Evolutionary conservation across 2,329 filamentous ascomycete species (phyloP).

Genomic region (Colletotrichum sp.): DNA sequence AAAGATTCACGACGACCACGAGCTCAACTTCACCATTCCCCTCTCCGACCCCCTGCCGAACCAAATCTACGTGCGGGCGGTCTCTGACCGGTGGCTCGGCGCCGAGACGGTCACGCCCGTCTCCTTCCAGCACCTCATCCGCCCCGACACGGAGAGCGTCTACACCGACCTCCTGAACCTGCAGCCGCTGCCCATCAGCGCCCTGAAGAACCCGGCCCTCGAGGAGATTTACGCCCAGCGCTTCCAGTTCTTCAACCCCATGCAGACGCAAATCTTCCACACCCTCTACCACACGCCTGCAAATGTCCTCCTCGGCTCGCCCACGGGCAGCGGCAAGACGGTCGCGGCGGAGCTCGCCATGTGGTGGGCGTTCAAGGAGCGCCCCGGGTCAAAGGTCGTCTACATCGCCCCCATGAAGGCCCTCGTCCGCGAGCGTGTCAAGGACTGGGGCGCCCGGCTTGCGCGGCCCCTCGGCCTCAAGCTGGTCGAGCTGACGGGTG

Average conservation of each 20-base stretch:
- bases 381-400: conserved; percentile 94
- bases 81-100: conserved; percentile 95
- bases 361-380: conserved; percentile 99
- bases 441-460: conserved; percentile 89
- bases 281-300: conserved; percentile 90
- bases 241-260: conserved; percentile 98
- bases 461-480: conserved; percentile 84
- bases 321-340: conserved; percentile 97
- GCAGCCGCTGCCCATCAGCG: conserved; percentile 85
- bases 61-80: conserved; percentile 93
- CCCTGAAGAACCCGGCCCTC: conserved; percentile 83
- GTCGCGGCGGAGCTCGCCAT: conserved; percentile 95
- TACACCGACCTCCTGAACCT: conserved; percentile 94
- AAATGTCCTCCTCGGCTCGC: conserved; percentile 93
- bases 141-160: conserved; percentile 95
- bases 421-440: conserved; percentile 91
- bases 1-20: conserved; percentile 95
- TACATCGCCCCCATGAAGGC: conserved; percentile 99
- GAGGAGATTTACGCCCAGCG: conserved; percentile 89
- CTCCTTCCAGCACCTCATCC: conserved; percentile 96
- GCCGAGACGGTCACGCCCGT: conserved; percentile 95
- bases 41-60: conserved; percentile 90
- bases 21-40: conserved; percentile 97
- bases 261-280: conserved; percentile 99
- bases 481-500: conserved; percentile 89